Conservation (phyloP, 257 asterid genomes). For the Forsythia viridissima region DNA sequence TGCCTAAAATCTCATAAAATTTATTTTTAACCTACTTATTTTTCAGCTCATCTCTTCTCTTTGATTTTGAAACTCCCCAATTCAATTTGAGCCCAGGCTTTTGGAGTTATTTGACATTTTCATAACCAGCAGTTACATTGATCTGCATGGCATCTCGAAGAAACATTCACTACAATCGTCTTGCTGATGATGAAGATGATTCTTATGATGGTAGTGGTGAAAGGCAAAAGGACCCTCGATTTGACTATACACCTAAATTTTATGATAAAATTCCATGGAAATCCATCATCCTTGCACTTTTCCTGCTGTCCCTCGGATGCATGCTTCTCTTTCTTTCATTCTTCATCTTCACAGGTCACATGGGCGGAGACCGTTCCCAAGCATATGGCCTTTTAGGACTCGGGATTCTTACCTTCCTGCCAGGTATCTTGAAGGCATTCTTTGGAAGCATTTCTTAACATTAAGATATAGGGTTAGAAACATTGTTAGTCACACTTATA, state of each 20-base stretch:
- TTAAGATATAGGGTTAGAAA: neutral
- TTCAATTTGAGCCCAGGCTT: neutral
- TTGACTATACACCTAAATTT: conserved; percentile 69
- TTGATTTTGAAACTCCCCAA: neutral
- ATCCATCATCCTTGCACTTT: conserved; percentile 77
- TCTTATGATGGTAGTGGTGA: conserved; percentile 20
- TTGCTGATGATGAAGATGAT: conserved; percentile 68
- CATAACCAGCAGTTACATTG: conserved; percentile 14
- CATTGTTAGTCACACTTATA: neutral
- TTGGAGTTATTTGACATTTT: conserved; percentile 10
- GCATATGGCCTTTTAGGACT: conserved; percentile 85
- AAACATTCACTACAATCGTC: conserved; percentile 59
- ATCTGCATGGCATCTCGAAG: conserved; percentile 69
- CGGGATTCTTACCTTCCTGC: conserved; percentile 76
- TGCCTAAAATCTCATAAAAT: neutral
- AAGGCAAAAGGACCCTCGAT: conserved; percentile 59
- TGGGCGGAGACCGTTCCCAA: conserved; percentile 85
- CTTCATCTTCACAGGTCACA: conserved; percentile 89
- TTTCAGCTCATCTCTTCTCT: neutral
- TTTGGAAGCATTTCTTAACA: neutral
- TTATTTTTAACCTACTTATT: neutral
- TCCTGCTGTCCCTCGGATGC: conserved; percentile 81
- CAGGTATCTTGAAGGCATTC: conserved; percentile 44
- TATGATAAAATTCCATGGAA: conserved; percentile 85
- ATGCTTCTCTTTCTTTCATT: conserved; percentile 67